Conservation (phyloP, 192 early-diverging fungal species). For the Coemansia sp. region DNA sequence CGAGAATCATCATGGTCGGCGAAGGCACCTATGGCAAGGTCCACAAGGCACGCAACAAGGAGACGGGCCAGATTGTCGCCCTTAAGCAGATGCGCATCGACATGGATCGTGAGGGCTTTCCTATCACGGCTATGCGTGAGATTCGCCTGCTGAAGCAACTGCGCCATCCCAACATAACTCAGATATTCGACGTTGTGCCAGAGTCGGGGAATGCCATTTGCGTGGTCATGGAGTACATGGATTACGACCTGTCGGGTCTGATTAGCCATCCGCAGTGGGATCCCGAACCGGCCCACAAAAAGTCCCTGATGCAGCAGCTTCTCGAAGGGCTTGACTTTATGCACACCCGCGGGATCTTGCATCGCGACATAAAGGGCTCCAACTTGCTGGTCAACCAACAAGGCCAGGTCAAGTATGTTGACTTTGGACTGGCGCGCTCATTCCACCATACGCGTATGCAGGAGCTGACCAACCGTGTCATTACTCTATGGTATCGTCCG, state of each 20-base stretch:
- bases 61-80: slow-evolving; percentile 71
- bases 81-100: slow-evolving; percentile 82
- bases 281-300: slow-evolving; percentile 71
- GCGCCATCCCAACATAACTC: slow-evolving; percentile 70
- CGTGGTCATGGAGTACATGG: slow-evolving; percentile 89
- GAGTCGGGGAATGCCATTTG: slow-evolving; percentile 70
- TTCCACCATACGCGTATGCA: slow-evolving; percentile 63
- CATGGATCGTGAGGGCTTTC: slow-evolving; percentile 80
- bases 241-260: slow-evolving; percentile 80
- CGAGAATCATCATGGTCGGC: slow-evolving; percentile 74
- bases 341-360: slow-evolving; percentile 80
- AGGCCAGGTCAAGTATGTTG: slow-evolving; percentile 91
- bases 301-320: slow-evolving; percentile 85
- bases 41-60: slow-evolving; percentile 73
- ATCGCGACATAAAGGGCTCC: slow-evolving; percentile 93
- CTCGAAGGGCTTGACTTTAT: slow-evolving; percentile 84
- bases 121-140: slow-evolving; percentile 84
- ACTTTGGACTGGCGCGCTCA: slow-evolving; percentile 92
- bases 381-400: slow-evolving; percentile 85
- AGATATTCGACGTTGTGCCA: slow-evolving; percentile 69
- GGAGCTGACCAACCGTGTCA: slow-evolving; percentile 85
- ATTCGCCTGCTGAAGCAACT: slow-evolving; percentile 73
- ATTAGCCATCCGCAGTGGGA: slow-evolving; percentile 69
- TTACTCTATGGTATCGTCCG: slow-evolving; percentile 96
- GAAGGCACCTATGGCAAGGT: slow-evolving; percentile 88